Conservation (phyloP, 345 rosid genomes). For the Clarkia xantiana region DNA sequence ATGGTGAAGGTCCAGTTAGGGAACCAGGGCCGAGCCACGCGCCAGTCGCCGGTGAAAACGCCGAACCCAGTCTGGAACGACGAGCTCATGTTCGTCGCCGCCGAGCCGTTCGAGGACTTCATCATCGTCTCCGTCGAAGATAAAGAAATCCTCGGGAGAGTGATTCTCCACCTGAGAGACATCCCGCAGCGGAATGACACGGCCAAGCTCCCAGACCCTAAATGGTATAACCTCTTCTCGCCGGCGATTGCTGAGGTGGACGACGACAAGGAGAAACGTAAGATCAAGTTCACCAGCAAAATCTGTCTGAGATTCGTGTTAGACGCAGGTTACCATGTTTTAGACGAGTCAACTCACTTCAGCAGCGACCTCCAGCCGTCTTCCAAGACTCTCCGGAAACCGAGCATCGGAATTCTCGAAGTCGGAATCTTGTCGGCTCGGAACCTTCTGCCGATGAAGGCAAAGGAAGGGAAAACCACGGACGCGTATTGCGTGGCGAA, state of each 20-base stretch:
- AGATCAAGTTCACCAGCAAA: slow-evolving; percentile 70
- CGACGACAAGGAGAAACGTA: slow-evolving; percentile 40
- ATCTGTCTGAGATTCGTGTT: slow-evolving; percentile 42
- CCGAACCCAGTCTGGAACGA: slow-evolving; percentile 37
- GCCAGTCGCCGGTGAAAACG: slow-evolving; percentile 16
- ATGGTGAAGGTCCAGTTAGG: slow-evolving; percentile 28
- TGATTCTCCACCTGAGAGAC: slow-evolving; percentile 8
- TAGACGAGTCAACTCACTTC: slow-evolving; percentile 84
- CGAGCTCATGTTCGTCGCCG: slow-evolving; percentile 36
- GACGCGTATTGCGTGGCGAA: slow-evolving; percentile 96
- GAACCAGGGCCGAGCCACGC: slow-evolving; percentile 20
- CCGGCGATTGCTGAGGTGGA: slow-evolving; percentile 23
- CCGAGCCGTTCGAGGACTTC: slow-evolving; percentile 42
- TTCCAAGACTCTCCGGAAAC: slow-evolving; percentile 59
- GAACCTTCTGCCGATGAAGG: slow-evolving; percentile 75
- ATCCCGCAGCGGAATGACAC: slow-evolving; percentile 17
- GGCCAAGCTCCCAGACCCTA: slow-evolving; percentile 15
- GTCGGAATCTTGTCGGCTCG: slow-evolving; percentile 73
- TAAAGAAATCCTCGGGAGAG: slow-evolving; percentile 24
- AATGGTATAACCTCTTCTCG: slow-evolving; percentile 28
- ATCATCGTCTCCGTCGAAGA: slow-evolving; percentile 23
- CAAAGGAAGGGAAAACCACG: slow-evolving; percentile 52
- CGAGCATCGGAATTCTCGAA: slow-evolving; percentile 64
- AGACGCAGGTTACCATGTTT: slow-evolving; percentile 89
- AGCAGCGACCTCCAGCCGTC: slow-evolving; percentile 93